Percentiles rank a stretch among this genome's conserved stretches.
phyloP scores from a whole-genome alignment of 2,329 filamentous ascomycete genomes.

The Cercospora sesami region DNA sequence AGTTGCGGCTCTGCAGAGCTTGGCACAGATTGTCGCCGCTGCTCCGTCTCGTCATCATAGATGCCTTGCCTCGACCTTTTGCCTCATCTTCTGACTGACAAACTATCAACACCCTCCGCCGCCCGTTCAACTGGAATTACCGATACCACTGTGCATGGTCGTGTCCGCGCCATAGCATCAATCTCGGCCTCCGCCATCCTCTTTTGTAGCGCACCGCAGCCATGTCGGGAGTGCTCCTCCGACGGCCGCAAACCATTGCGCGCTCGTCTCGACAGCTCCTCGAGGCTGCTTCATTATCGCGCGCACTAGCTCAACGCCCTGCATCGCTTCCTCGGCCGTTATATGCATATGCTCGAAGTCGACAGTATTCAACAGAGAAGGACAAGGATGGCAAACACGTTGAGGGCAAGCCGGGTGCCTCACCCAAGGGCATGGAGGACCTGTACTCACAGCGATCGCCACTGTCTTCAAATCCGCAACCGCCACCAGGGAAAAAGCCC shows the following conservation, averaged over 20 bases:
- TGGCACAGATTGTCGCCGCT: not conserved
- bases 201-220: slow-evolving; percentile 2
- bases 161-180: not conserved
- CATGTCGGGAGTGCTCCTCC: slow-evolving; percentile 39
- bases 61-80: slow-evolving; percentile 4
- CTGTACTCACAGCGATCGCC: slow-evolving; percentile 47
- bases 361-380: slow-evolving; percentile 48
- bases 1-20: not conserved
- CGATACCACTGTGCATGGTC: not conserved
- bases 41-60: slow-evolving; percentile 3
- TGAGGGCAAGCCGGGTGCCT: slow-evolving; percentile 35
- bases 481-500: slow-evolving; percentile 40
- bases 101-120: not conserved
- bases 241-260: slow-evolving; percentile 38
- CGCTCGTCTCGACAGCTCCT: slow-evolving; percentile 39
- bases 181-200: not conserved
- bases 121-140: not conserved
- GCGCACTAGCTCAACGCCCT: slow-evolving; percentile 39
- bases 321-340: slow-evolving; percentile 46
- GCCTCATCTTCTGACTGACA: not conserved
- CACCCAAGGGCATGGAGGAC: slow-evolving; percentile 48
- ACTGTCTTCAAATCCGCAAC: slow-evolving; percentile 38
- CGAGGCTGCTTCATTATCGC: slow-evolving; percentile 38
- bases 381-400: slow-evolving; percentile 36
- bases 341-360: slow-evolving; percentile 46